phyloP scores from a whole-genome alignment of 108 stramenopile species.

The Nitzschia sp. region DNA sequence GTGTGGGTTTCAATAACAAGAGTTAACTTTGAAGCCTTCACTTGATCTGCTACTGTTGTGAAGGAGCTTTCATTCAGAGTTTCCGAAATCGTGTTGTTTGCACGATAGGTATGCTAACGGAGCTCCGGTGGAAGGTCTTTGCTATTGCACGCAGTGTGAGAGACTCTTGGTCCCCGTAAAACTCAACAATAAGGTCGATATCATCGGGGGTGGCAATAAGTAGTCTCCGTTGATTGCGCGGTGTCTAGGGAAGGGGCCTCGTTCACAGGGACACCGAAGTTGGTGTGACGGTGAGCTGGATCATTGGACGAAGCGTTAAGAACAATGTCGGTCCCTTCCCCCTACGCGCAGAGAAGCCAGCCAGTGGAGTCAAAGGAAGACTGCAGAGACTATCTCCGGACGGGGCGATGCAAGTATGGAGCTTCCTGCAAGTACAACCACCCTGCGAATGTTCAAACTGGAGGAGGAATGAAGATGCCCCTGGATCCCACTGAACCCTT shows the following conservation, averaged over 20 bases:
- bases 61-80: too few species aligned
- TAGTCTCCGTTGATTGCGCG: too few species aligned
- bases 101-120: slow-evolving; percentile 1
- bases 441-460: slow-evolving; percentile 84
- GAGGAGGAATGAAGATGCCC: slow-evolving; percentile 79
- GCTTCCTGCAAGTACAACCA: slow-evolving; percentile 92
- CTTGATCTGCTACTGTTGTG: too few species aligned
- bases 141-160: not conserved
- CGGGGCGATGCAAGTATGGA: slow-evolving; percentile 92
- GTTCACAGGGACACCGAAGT: too few species aligned
- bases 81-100: too few species aligned
- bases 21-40: too few species aligned
- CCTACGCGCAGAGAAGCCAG: slow-evolving; percentile 3
- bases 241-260: too few species aligned
- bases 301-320: not conserved
- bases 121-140: not conserved
- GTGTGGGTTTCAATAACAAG: too few species aligned
- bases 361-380: slow-evolving; percentile 46
- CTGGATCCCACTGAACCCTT: slow-evolving; percentile 76
- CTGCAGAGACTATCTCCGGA: slow-evolving; percentile 88
- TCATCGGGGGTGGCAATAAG: too few species aligned
- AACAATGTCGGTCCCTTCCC: slow-evolving; percentile 21
- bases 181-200: too few species aligned
- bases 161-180: too few species aligned
- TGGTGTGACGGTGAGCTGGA: not conserved